Conservation (phyloP, 75 land plant genomes). For the Cunninghamia lanceolata region DNA sequence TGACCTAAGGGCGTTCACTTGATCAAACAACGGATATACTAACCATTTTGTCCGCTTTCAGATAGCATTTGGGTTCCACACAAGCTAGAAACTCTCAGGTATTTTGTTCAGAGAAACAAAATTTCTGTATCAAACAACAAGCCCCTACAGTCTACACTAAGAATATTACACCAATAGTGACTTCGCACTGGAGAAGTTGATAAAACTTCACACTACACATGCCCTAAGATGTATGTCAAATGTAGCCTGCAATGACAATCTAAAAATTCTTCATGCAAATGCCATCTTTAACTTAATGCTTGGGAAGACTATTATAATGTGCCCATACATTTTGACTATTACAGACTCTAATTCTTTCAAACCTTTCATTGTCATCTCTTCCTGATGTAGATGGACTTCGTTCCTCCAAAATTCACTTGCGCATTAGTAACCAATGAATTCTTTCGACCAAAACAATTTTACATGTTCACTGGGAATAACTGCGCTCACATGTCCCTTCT, state of each 20-base stretch:
- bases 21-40: too few species aligned
- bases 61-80: too few species aligned
- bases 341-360: background rate
- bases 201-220: background rate
- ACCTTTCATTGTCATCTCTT: background rate
- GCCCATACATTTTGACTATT: background rate
- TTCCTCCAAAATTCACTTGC: background rate
- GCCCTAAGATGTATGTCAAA: background rate
- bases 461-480: background rate
- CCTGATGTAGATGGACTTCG: too few species aligned
- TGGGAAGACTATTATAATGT: background rate
- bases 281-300: background rate
- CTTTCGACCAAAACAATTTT: background rate
- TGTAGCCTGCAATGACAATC: background rate
- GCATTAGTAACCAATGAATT: background rate
- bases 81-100: too few species aligned
- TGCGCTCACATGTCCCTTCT: background rate
- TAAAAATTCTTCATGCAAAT: too few species aligned
- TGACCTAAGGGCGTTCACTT: too few species aligned
- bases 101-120: too few species aligned
- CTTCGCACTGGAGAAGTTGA: too few species aligned
- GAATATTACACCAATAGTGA: too few species aligned
- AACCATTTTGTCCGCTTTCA: too few species aligned
- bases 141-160: too few species aligned
- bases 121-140: too few species aligned